A percentile compares a stretch with the other conserved stretches of the same genome.
Conservation (phyloP, 1,284 basidiomycete genomes). For the Puccinia triticina region DNA sequence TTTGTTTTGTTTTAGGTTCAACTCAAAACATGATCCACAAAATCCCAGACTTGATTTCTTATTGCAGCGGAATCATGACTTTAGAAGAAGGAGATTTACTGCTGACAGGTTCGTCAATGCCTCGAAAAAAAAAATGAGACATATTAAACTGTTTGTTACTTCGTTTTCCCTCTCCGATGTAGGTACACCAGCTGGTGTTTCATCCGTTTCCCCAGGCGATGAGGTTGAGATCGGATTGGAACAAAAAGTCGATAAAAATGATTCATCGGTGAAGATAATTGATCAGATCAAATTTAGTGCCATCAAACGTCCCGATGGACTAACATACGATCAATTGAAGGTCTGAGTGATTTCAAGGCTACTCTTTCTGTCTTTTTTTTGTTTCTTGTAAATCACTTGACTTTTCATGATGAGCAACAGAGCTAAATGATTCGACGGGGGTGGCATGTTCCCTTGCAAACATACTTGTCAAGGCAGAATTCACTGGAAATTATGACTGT, state of each 20-base stretch:
- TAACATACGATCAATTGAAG: conserved; percentile 26
- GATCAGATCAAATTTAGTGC: conserved; percentile 23
- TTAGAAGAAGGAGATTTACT: conserved; percentile 47
- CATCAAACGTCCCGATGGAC: conserved; percentile 31
- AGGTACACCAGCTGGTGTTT: conserved; percentile 46
- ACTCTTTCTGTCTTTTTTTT: no score
- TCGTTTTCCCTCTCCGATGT: conserved; percentile 6
- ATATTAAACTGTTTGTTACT: background rate
- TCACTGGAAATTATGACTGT: no score
- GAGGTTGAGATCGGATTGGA: conserved; percentile 35
- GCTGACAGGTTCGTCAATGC: conserved; percentile 35
- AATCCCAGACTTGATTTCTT: conserved; percentile 38
- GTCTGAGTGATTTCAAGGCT: background rate
- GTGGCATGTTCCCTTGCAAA: no score
- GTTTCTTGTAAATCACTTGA: no score
- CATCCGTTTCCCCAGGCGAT: conserved; percentile 35
- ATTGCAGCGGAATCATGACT: conserved; percentile 47
- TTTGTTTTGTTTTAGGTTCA: background rate
- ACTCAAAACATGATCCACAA: conserved; percentile 47
- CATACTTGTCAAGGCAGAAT: no score
- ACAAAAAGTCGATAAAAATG: background rate
- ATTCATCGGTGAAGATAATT: background rate
- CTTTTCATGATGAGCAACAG: no score
- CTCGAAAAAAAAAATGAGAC: no score
- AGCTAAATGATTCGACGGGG: no score